Percentiles rank a stretch among this genome's conserved stretches.
phyloP scores from a whole-genome alignment of 2,329 filamentous ascomycete genomes.

The Phyllosticta citrichinensis region DNA sequence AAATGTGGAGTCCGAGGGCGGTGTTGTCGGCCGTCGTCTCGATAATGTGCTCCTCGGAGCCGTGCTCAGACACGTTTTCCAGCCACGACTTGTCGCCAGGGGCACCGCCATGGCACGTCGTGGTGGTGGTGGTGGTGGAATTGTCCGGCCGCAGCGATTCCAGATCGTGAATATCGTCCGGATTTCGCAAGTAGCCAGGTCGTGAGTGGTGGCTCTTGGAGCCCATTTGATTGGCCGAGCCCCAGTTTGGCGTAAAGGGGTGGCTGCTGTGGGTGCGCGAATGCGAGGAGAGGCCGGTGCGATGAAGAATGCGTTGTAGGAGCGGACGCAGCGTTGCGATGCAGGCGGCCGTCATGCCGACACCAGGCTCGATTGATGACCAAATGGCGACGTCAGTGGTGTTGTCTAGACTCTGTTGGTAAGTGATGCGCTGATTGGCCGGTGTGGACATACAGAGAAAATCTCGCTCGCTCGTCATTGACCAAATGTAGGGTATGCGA shows the following conservation, averaged over 20 bases:
- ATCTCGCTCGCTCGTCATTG: conserved; percentile 30
- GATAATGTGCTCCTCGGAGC: conserved; percentile 6
- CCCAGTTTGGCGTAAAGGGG: not conserved
- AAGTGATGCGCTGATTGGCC: not conserved
- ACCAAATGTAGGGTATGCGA: conserved; percentile 34
- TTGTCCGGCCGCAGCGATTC: conserved; percentile 10
- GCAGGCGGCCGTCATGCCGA: conserved; percentile 36
- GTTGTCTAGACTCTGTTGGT: not conserved
- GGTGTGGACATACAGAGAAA: conserved; percentile 25
- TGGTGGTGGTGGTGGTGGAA: conserved; percentile 8
- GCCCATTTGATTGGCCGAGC: conserved; percentile 1
- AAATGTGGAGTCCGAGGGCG: not conserved
- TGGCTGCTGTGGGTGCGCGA: conserved; percentile 5
- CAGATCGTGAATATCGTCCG: not conserved
- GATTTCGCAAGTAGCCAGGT: conserved; percentile 13
- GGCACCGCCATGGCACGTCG: not conserved
- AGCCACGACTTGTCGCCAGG: not conserved
- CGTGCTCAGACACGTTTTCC: conserved; percentile 2
- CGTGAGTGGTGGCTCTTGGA: not conserved
- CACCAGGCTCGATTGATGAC: conserved; percentile 25
- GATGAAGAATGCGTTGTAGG: conserved; percentile 24
- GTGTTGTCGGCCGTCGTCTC: not conserved
- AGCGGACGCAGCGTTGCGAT: conserved; percentile 42
- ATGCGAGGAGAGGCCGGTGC: conserved; percentile 13
- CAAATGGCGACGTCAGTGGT: conserved; percentile 10